A percentile compares a stretch with the other conserved stretches of the same genome.
Conservation (phyloP, 2,329 filamentous ascomycete genomes). For the Calonectria naviculata region DNA sequence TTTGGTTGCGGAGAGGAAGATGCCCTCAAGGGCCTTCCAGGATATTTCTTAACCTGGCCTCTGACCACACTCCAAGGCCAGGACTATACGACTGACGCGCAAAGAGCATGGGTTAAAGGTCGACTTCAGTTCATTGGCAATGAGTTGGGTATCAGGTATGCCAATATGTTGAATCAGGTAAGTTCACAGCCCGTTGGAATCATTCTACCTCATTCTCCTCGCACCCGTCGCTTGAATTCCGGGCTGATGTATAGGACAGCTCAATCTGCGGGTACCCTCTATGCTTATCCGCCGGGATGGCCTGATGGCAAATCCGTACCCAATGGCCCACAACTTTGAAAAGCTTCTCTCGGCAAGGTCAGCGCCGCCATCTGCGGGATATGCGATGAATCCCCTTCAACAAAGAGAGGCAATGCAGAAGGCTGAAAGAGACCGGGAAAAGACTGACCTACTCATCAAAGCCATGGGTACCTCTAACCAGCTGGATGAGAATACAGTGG, state of each 20-base stretch:
- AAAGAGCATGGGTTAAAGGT: conserved; percentile 66
- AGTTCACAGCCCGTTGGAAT: conserved; percentile 35
- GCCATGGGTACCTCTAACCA: conserved; percentile 50
- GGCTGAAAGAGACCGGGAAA: conserved; percentile 55
- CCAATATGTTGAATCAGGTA: conserved; percentile 65
- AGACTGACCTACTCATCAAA: conserved; percentile 54
- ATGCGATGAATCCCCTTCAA: conserved; percentile 57
- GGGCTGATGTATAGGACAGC: conserved; percentile 47
- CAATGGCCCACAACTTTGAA: conserved; percentile 55
- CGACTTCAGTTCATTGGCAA: conserved; percentile 65
- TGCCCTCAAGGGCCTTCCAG: conserved; percentile 64
- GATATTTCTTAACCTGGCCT: conserved; percentile 71
- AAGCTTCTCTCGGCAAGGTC: conserved; percentile 55
- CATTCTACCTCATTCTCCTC: not conserved
- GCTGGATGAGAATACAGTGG: conserved; percentile 50
- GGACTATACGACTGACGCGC: conserved; percentile 69
- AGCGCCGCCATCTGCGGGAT: conserved; percentile 47
- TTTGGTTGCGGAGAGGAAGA: conserved; percentile 64
- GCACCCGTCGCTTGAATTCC: conserved; percentile 20
- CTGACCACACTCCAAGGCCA: conserved; percentile 64
- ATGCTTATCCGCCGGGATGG: conserved; percentile 70
- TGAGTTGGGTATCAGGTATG: conserved; percentile 68
- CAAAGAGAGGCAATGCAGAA: conserved; percentile 61
- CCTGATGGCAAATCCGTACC: conserved; percentile 57
- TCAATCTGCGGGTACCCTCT: conserved; percentile 69